Conservation (phyloP, 768 basidiomycete species). For the Tremella yokohamensis region DNA sequence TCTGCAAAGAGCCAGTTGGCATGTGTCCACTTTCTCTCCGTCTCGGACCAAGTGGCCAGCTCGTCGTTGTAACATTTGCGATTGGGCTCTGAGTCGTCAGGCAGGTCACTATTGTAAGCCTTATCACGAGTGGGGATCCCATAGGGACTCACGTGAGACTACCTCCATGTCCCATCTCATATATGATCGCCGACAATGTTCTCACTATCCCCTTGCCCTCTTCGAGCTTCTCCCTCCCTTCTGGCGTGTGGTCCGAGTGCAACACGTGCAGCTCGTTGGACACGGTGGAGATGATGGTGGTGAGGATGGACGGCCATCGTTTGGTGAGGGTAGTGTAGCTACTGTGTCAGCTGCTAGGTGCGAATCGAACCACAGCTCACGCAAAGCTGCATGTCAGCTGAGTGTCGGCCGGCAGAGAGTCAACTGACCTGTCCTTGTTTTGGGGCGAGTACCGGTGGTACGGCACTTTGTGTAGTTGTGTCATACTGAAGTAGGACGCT, state of each 20-base stretch:
- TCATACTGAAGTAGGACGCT: conserved; percentile 6
- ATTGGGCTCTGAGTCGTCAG: conserved; percentile 71
- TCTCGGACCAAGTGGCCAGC: conserved; percentile 56
- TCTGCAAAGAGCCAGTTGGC: conserved; percentile 96
- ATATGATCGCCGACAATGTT: conserved; percentile 72
- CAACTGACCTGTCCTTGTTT: conserved; percentile 45
- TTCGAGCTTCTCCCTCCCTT: conserved; percentile 52
- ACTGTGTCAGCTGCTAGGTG: background rate
- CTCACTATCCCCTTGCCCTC: conserved; percentile 78
- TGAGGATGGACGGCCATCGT: conserved; percentile 68
- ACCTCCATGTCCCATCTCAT: conserved; percentile 78
- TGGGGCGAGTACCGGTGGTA: conserved; percentile 44
- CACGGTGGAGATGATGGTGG: conserved; percentile 68
- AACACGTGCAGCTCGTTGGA: conserved; percentile 62
- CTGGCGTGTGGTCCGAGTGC: conserved; percentile 33
- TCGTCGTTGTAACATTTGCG: conserved; percentile 73
- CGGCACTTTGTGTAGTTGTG: conserved; percentile 33
- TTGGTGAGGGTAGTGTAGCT: conserved; percentile 45
- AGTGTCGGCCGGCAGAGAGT: background rate
- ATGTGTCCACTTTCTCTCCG: conserved; percentile 70
- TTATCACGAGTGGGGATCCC: background rate
- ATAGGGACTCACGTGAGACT: conserved; percentile 58
- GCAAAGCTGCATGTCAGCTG: conserved; percentile 25
- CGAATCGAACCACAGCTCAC: conserved; percentile 17
- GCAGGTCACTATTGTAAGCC: conserved; percentile 58